Conservation (phyloP, 495 filamentous ascomycete species). For the Talaromyces wortmannii region DNA sequence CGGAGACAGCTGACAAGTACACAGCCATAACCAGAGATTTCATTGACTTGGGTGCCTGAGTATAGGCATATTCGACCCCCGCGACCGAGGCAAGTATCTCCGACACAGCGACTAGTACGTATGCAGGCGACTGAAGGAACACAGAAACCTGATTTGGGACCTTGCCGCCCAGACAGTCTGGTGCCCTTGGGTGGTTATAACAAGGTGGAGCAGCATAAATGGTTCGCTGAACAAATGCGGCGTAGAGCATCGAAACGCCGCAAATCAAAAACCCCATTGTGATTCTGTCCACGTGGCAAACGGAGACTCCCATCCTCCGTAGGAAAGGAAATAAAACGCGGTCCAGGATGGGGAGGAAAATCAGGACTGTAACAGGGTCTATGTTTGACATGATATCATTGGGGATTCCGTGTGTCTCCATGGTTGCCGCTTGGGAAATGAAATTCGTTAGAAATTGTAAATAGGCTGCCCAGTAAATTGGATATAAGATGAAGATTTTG, state of each 20-base stretch:
- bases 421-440: slow-evolving; percentile 48
- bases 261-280: slow-evolving; percentile 63
- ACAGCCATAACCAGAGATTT: slow-evolving; percentile 23
- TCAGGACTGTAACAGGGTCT: slow-evolving; percentile 67
- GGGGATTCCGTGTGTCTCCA: slow-evolving; percentile 48
- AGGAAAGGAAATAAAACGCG: slow-evolving; percentile 61
- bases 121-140: slow-evolving; percentile 51
- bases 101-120: slow-evolving; percentile 57
- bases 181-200: background rate
- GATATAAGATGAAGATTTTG: slow-evolving; percentile 52
- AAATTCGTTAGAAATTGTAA: background rate
- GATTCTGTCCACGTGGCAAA: slow-evolving; percentile 70
- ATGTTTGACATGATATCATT: slow-evolving; percentile 77
- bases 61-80: slow-evolving; percentile 41
- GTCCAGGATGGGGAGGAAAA: slow-evolving; percentile 65
- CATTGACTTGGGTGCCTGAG: slow-evolving; percentile 30
- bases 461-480: background rate
- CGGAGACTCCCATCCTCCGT: slow-evolving; percentile 55
- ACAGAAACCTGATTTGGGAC: slow-evolving; percentile 34
- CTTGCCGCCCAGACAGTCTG: background rate
- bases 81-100: slow-evolving; percentile 63
- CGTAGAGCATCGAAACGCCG: slow-evolving; percentile 55
- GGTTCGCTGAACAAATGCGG: slow-evolving; percentile 64
- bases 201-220: slow-evolving; percentile 59
- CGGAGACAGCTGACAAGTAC: slow-evolving; percentile 15